Base-by-base conservation (phyloP, 1,284 basidiomycete species). In the Melampsora americana region DNA sequence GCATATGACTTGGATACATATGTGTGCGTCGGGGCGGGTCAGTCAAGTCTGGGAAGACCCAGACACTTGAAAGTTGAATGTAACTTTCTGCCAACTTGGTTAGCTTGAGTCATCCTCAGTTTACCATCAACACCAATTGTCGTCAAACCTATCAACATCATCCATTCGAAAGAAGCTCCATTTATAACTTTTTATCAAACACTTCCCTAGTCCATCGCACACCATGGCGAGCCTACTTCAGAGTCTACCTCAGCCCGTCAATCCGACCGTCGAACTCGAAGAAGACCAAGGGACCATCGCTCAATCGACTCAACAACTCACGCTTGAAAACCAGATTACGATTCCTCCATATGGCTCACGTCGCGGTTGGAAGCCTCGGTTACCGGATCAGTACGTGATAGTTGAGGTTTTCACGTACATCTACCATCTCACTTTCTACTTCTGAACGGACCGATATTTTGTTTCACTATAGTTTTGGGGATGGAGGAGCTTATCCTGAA, bases 401-500 rank as follows among this genome's bases (percentile, higher is more conserved):
- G 53, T 12, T 56, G 4, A 20, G 6, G 6, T 12, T 26, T 4
- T 56, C 53, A 20, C 53, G 5, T 56, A 35, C 53, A 6, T 56
- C 12, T 11, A 26, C 26, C 26, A n/a, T 56, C 53, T 56, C 53
- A 26, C 26, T 26, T n/a, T 56, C 6, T 56, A 56, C 20, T 56
- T 11, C 3, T 56, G 53, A 56, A 56, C 20, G 20, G 12, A 20
- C 12, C 20, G 12, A 4, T 26, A 12, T n/a, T n/a, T 3, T 26
- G 26, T n/a, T 26, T 32, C 32, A 46, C 5, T 44, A 66, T 35
- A 70, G 56, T 81, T 98, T 91, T 84, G 92, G 89, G 67, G 93
- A 94, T 81, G 95, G 95, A 79, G 95, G 95, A 79, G 88, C 95
- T 70, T 99, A 92, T 84, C 95, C 96, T 0, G 95, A 99, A 85